Percentiles rank a stretch among this genome's conserved stretches.
These are phyloP conservation scores for Teratosphaeria zuluensis DNA, from an alignment of 2,329 filamentous ascomycete genomes.

Conservation along the genomic window DNA sequence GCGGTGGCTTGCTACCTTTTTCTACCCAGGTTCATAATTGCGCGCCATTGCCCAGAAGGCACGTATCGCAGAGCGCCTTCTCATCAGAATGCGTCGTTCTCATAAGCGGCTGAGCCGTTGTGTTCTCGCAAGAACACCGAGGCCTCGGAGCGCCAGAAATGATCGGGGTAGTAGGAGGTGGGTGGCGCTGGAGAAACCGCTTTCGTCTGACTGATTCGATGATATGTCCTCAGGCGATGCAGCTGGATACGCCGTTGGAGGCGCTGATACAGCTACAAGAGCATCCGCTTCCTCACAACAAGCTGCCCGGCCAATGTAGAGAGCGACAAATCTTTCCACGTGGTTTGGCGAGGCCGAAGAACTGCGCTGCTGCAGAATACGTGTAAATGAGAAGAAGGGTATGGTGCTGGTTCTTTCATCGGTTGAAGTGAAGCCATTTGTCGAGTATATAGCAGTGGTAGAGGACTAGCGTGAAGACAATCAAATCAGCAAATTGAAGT, in stretches of 20 bases:
- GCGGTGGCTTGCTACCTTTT: background rate
- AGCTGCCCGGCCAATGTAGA: background rate
- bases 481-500: background rate
- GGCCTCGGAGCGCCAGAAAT: background rate
- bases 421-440: background rate
- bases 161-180: background rate
- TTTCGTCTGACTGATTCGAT: background rate
- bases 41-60: background rate
- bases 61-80: background rate
- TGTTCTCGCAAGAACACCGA: background rate
- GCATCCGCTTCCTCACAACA: background rate
- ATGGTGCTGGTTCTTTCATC: background rate
- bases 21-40: background rate
- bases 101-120: background rate
- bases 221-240: background rate
- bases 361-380: background rate
- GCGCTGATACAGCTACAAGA: background rate
- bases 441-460: background rate
- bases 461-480: background rate
- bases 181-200: background rate
- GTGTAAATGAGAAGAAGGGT: background rate
- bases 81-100: background rate
- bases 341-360: constrained; percentile 6
- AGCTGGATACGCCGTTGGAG: no score
- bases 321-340: background rate